Evolutionary conservation across 257 asterid species (phyloP).

Genomic region (Solanum corneliomulleri): DNA sequence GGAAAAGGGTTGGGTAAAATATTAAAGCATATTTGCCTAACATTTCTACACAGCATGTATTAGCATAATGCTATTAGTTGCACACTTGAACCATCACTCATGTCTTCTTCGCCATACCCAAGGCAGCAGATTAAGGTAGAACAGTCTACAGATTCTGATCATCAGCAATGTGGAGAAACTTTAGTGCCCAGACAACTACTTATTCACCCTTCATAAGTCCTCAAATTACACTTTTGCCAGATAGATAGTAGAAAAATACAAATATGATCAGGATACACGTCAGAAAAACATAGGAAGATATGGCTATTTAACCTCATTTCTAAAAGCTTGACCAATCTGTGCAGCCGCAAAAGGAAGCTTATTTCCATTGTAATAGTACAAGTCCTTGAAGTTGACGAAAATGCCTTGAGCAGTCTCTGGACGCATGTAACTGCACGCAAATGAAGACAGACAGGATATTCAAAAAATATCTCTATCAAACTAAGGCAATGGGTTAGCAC

Average conservation of each 20-base stretch:
- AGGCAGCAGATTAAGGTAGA: neutral
- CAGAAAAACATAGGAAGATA: neutral
- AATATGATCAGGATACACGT: neutral
- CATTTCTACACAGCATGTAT: neutral
- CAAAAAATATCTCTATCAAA: neutral
- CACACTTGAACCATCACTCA: neutral
- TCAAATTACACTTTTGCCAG: neutral
- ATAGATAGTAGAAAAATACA: neutral
- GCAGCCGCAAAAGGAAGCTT: conserved; percentile 82
- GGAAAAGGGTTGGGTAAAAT: neutral
- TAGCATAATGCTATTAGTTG: neutral
- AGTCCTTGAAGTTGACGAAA: conserved; percentile 65
- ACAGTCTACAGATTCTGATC: neutral
- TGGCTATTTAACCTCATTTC: conserved; percentile 44
- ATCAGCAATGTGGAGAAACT: neutral
- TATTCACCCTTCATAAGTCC: neutral
- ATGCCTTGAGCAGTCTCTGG: conserved; percentile 86
- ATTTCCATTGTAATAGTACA: conserved; percentile 58
- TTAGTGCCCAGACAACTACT: neutral
- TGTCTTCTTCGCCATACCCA: neutral
- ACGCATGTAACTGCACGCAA: conserved; percentile 46
- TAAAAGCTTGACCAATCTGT: conserved; percentile 78
- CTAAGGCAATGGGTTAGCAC: neutral
- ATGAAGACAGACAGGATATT: neutral
- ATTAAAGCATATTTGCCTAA: neutral